Percentiles rank a stretch among this genome's conserved stretches.
phyloP scores from a whole-genome alignment of 1,284 basidiomycete genomes.

The Dichomitus squalens region DNA sequence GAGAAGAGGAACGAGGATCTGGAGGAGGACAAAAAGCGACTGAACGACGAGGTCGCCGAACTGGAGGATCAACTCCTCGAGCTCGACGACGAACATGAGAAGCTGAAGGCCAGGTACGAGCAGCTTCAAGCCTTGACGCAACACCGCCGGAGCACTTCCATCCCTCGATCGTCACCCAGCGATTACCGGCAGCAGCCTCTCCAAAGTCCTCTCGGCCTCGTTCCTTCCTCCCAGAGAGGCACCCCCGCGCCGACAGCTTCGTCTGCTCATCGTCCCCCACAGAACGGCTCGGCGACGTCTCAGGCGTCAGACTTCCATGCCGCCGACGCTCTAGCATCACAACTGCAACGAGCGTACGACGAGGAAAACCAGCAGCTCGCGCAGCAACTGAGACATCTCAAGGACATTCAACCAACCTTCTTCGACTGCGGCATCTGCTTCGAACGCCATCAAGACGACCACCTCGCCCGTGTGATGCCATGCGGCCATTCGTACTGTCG shows the following conservation, averaged over 20 bases:
- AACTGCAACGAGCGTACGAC: slow-evolving; percentile 47
- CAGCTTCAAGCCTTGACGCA: not conserved
- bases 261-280: not conserved
- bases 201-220: slow-evolving; percentile 4
- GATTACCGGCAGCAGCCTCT: not conserved
- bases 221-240: too few species aligned
- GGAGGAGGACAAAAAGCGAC: slow-evolving; percentile 33
- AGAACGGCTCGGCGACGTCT: not conserved
- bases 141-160: not conserved
- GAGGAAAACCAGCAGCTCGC: slow-evolving; percentile 45
- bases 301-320: not conserved
- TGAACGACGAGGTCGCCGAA: slow-evolving; percentile 21
- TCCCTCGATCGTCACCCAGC: not conserved
- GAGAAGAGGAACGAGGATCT: slow-evolving; percentile 35
- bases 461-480: slow-evolving; percentile 44
- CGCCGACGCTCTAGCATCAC: slow-evolving; percentile 31
- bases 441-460: slow-evolving; percentile 49
- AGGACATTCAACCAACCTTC: slow-evolving; percentile 31
- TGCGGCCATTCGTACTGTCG: slow-evolving; percentile 63
- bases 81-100: slow-evolving; percentile 27
- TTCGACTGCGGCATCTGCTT: slow-evolving; percentile 64
- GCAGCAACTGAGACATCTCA: slow-evolving; percentile 38
- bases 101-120: slow-evolving; percentile 3
- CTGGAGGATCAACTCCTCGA: slow-evolving; percentile 35
- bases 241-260: not conserved